phyloP scores from a whole-genome alignment of 441 rosid species.

The Manihot esculenta region DNA sequence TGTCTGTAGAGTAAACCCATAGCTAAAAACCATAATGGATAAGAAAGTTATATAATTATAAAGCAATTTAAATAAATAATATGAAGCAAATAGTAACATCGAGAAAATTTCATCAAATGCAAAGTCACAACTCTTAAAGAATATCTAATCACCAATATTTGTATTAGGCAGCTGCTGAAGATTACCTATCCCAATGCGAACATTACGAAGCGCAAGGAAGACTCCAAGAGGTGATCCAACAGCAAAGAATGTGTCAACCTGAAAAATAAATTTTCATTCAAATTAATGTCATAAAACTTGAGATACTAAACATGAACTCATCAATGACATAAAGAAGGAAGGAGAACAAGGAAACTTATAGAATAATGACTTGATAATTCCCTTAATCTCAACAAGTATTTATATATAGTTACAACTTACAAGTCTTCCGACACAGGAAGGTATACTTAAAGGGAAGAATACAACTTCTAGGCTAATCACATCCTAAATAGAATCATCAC shows the following conservation, averaged over 20 bases:
- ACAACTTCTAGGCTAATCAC: too few species aligned
- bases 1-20: not conserved
- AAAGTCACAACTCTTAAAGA: not conserved
- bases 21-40: not conserved
- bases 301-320: not conserved
- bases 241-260: slow-evolving; percentile 98
- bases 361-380: too few species aligned
- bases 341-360: too few species aligned
- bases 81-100: not conserved
- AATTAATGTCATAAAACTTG: slow-evolving; percentile 10
- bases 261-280: slow-evolving; percentile 20
- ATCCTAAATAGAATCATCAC: too few species aligned
- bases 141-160: not conserved
- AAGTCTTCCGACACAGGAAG: too few species aligned
- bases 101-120: not conserved
- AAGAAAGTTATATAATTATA: not conserved
- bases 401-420: too few species aligned
- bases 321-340: too few species aligned
- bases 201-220: slow-evolving; percentile 85
- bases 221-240: slow-evolving; percentile 99
- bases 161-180: slow-evolving; percentile 2
- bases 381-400: too few species aligned
- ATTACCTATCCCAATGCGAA: slow-evolving; percentile 87
- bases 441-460: too few species aligned
- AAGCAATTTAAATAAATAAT: not conserved